These are phyloP conservation scores for Pilatotrama ljubarskyi DNA, from an alignment of 768 basidiomycete species.

Conservation along the genomic window DNA sequence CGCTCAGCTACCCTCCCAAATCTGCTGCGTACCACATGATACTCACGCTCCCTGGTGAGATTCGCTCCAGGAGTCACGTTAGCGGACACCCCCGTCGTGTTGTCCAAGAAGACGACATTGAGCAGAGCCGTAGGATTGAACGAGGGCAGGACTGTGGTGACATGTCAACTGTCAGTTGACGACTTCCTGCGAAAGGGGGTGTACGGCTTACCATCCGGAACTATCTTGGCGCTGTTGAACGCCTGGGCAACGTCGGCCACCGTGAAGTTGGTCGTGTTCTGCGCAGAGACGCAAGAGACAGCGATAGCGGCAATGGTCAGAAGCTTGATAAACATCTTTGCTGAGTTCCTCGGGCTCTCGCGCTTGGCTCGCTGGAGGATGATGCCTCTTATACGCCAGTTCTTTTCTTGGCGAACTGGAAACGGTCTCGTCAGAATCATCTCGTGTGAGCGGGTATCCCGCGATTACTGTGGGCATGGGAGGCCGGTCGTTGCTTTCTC, in stretches of 20 bases:
- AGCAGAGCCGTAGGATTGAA: constrained; percentile 18
- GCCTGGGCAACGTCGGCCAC: constrained; percentile 13
- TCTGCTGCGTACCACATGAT: no score
- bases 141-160: constrained; percentile 11
- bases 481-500: constrained; percentile 9
- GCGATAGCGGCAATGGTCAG: constrained; percentile 4
- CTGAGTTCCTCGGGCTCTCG: not conserved
- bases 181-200: not conserved
- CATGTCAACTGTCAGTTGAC: not conserved
- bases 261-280: constrained; percentile 11
- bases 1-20: not conserved
- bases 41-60: constrained; percentile 22
- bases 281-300: constrained; percentile 6
- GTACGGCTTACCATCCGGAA: constrained; percentile 13
- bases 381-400: constrained; percentile 1
- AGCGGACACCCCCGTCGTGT: constrained; percentile 12
- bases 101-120: constrained; percentile 20
- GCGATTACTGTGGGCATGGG: not conserved
- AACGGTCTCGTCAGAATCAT: not conserved
- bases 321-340: constrained; percentile 4
- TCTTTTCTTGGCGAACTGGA: constrained; percentile 7
- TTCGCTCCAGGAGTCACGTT: constrained; percentile 16
- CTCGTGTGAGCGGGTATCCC: constrained; percentile 4
- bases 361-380: not conserved
- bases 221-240: constrained; percentile 15